Base-by-base conservation (phyloP, 371 early-diverging fungal genomes). In the Mortierella sp. region DNA sequence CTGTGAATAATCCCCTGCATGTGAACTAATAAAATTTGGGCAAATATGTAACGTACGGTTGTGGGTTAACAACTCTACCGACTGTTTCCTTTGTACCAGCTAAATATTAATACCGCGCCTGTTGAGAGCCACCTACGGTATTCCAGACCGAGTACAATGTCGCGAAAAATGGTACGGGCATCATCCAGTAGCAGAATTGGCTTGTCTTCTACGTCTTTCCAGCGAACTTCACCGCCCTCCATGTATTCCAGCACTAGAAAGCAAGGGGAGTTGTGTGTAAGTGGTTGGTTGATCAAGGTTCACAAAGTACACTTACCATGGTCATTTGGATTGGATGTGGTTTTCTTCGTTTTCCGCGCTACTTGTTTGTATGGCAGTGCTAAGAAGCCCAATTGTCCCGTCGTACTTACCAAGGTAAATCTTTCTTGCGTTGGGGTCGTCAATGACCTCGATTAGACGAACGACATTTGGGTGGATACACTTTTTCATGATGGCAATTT, bases 401-500 rank as follows among this genome's bases (percentile, higher is more conserved):
- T 26, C 28, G 44, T 65, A 31, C 80, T 80, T 91, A 94, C 94
- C 94, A 77, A 97, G 91, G 90, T 98, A 99, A 50, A 99, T 97
- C 80, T 98, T 97, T 48, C 95, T 91, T 42, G 95, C 94, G 54
- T 88, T 92, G 21, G 97, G 97, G 86, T 97, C 97, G 88, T 99
- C 98, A 78, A 98, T 98, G 65, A 99, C 98, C 86, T 98, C 98
- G 76, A 92, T 89, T 72, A 99, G 88, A 48, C 92, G 90, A 34
- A 99, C 98, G 42, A 99, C 96, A 80, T 99, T 95, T 2, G 97
- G 98, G 81, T 99, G 99, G 38, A 91, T 90, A 84, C 97, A 97
- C 88, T 98, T 98, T 89, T 98, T 97, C 75, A 99, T 89, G 75
- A 99, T 98, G 31, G 98, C 97, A 77, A 99, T 97, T 84, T 99